Percentiles rank a stretch among this genome's conserved stretches.
Evolutionary conservation across 1,284 basidiomycete species (phyloP).

Genomic region (Pseudozyma thailandica): DNA sequence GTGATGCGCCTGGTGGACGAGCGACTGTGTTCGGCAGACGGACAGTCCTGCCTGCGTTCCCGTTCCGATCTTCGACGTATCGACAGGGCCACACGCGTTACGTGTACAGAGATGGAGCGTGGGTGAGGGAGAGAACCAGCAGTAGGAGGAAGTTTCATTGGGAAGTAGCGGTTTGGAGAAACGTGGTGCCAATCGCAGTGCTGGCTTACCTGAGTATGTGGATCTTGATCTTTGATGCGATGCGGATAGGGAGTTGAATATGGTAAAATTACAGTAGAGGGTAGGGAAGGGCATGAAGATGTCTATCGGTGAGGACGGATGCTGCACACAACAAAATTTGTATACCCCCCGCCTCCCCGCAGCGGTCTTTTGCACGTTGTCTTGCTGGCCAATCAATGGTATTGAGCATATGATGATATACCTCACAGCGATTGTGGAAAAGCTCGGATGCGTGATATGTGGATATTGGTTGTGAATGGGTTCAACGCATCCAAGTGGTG

Average conservation of each 20-base stretch:
- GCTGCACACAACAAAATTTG: too few relatives aligned
- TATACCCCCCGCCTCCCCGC: too few relatives aligned
- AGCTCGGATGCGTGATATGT: too few relatives aligned
- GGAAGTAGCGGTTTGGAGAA: constrained; percentile 65
- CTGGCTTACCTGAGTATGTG: constrained; percentile 63
- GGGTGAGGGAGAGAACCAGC: constrained; percentile 26
- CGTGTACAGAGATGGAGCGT: constrained; percentile 18
- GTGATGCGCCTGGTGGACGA: not conserved
- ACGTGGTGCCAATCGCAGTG: constrained; percentile 61
- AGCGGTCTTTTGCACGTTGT: too few relatives aligned
- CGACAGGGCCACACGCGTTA: constrained; percentile 17
- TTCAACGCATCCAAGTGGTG: too few relatives aligned
- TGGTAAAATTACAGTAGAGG: not conserved
- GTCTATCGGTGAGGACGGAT: too few relatives aligned
- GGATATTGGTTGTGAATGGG: too few relatives aligned
- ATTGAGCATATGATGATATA: too few relatives aligned
- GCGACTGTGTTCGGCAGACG: not conserved
- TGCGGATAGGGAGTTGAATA: constrained; percentile 23
- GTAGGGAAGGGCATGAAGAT: too few relatives aligned
- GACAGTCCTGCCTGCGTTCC: constrained; percentile 18
- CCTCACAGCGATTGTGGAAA: too few relatives aligned
- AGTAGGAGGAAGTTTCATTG: constrained; percentile 64
- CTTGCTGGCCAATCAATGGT: too few relatives aligned
- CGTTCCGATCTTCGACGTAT: constrained; percentile 20
- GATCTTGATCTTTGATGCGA: constrained; percentile 52